Evolutionary conservation across 306 rosid genomes (phyloP), one percentile per base, ranked within the genome.

Genomic region (Lathyrus aphaca): DNA sequence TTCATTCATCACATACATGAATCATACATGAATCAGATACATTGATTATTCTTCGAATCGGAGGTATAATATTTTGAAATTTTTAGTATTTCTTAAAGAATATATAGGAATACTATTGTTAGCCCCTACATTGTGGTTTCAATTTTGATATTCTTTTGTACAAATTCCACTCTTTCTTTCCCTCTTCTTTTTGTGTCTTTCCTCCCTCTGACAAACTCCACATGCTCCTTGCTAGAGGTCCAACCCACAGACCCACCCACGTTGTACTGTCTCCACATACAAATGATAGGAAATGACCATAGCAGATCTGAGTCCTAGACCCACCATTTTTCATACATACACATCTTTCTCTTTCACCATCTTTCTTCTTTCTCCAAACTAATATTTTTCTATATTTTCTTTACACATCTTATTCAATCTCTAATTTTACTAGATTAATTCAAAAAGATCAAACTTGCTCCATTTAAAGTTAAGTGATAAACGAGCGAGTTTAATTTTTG

Each of bases 121-220:
- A 21, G 63, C 63, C 40, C 63, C 40, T 38, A 56, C 55, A 61
- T 37, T 53, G 27, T 29, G 49, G 8, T 23, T 6, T 51, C 8
- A 10, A 6, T 80, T 57, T 61, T 48, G 11, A 17, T 37, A 17
- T 58, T 66, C 8, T 40, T 72, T 71, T 63, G 77, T 40, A 61
- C 76, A 86, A 72, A 79, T 60, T 74, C 78, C 72, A 77, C 46
- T 77, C 4, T 35, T 58, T 32, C 62, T 21, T 6, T 50, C 1
- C 39, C 27, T 66, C 23, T 54, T 6, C 37, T 50, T 42, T 21
- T 74, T 77, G 43, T 75, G 74, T 65, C 67, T 50, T 67, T 67
- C 46, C 60, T 48, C 72, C 72, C 17, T 73, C 96, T 91, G 97
- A 88, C 97, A 88, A 51, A 62, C 78, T 73, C 79, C 95, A 91